These are phyloP conservation scores for Meira miltonrushii DNA, from an alignment of 1,284 basidiomycete genomes.

Conservation along the genomic window DNA sequence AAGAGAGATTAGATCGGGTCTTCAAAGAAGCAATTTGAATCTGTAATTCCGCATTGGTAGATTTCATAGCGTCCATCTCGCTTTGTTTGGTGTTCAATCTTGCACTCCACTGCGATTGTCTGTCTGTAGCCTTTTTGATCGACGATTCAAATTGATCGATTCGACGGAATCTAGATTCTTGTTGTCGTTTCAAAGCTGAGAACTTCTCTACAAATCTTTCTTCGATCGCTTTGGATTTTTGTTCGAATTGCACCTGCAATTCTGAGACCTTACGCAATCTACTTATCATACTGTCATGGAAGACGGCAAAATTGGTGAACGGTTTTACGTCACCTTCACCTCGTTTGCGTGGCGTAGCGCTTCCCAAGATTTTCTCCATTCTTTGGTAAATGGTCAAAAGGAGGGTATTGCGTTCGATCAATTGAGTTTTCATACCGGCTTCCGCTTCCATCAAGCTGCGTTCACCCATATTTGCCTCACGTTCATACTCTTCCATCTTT, in stretches of 20 bases:
- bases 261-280: slow-evolving; percentile 76
- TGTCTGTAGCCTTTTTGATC: slow-evolving; percentile 75
- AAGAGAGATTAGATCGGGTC: slow-evolving; percentile 52
- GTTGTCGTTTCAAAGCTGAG: slow-evolving; percentile 73
- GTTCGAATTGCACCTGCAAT: slow-evolving; percentile 80
- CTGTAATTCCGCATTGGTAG: slow-evolving; percentile 70
- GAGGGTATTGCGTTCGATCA: slow-evolving; percentile 85
- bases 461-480: slow-evolving; percentile 76
- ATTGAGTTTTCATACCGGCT: slow-evolving; percentile 76
- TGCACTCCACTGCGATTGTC: slow-evolving; percentile 77
- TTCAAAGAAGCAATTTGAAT: slow-evolving; percentile 66
- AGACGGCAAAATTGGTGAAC: slow-evolving; percentile 85
- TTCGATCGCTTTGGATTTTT: slow-evolving; percentile 75
- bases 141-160: slow-evolving; percentile 87
- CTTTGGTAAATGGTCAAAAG: slow-evolving; percentile 88
- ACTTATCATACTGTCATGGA: slow-evolving; percentile 88
- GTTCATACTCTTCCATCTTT: slow-evolving; percentile 65
- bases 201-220: slow-evolving; percentile 66
- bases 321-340: slow-evolving; percentile 68
- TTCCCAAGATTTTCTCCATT: slow-evolving; percentile 85
- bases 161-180: slow-evolving; percentile 82
- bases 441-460: slow-evolving; percentile 67
- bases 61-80: slow-evolving; percentile 64
- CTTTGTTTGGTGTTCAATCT: slow-evolving; percentile 77
- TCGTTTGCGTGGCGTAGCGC: slow-evolving; percentile 46